phyloP scores from a whole-genome alignment of 2,329 filamentous ascomycete species.

The Fusarium tjaetaba region DNA sequence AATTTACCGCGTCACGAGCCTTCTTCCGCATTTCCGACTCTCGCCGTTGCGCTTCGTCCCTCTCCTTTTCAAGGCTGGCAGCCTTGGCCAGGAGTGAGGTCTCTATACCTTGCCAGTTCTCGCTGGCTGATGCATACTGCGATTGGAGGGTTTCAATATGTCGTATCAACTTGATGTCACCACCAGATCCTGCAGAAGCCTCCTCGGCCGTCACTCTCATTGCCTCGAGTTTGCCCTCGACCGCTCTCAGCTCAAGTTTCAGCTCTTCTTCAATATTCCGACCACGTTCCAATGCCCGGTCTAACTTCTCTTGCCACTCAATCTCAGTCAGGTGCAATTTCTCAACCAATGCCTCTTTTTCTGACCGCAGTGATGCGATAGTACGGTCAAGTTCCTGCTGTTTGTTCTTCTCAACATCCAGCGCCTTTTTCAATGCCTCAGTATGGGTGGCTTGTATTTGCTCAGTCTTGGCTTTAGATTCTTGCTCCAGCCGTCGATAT shows the following conservation, averaged over 20 bases:
- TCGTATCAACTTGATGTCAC: constrained; percentile 87
- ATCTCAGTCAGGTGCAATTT: constrained; percentile 74
- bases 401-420: constrained; percentile 72
- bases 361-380: constrained; percentile 74
- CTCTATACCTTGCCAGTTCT: constrained; percentile 98
- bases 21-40: constrained; percentile 91
- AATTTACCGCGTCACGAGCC: constrained; percentile 81
- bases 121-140: constrained; percentile 91
- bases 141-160: constrained; percentile 96
- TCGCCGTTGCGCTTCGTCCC: constrained; percentile 83
- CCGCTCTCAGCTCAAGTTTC: constrained; percentile 76
- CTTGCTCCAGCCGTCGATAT: constrained; percentile 74
- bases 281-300: constrained; percentile 76
- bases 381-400: constrained; percentile 66
- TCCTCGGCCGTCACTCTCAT: constrained; percentile 89
- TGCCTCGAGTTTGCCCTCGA: constrained; percentile 91
- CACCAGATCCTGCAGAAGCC: constrained; percentile 81
- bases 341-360: constrained; percentile 79
- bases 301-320: constrained; percentile 77
- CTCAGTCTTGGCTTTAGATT: constrained; percentile 74
- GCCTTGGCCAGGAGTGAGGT: constrained; percentile 82
- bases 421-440: constrained; percentile 72
- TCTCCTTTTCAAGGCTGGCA: constrained; percentile 84
- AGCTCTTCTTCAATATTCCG: constrained; percentile 78
- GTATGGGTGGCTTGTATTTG: constrained; percentile 72